Base-by-base conservation (phyloP, 768 basidiomycete genomes). In the Arthromyces matolae region DNA sequence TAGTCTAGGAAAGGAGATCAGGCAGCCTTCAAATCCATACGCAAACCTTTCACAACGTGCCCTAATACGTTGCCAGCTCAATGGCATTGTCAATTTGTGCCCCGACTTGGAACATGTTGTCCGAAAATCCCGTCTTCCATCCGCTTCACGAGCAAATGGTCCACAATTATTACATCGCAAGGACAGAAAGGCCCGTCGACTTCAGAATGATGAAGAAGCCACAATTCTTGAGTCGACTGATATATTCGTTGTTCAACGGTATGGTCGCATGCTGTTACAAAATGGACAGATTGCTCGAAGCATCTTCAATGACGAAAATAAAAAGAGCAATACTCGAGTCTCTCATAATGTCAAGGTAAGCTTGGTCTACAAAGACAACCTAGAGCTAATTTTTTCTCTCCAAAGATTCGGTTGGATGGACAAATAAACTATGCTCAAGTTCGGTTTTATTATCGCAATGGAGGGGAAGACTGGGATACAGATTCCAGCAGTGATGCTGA, bases 11-110 rank as follows among this genome's bases (percentile, higher is more conserved):
- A 34, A 51, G 25, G 60, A 68, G 35, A 59, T 65, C 4, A 23
- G 42, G 8, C 61, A 63, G 31, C 60, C 43, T 8, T 61, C 53
- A 0, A 49, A 65, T 20, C 51, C 57, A 2, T 64, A 48, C 31
- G 50, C 53, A 2, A 67, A 67, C 39, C 53, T 69, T 5, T 27
- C 64, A 14, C 47, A 64, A 34, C 47, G 52, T 25, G 66, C 52
- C n/a, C n/a, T n/a, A n/a, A n/a, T n/a, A n/a, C n/a, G n/a, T n/a
- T n/a, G n/a, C n/a, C n/a, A n/a, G n/a, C n/a, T n/a, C n/a, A 31
- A 31, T 31, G 29, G 8, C 14, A 8, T 31, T 31, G 29, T 31
- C 29, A 31, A 31, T 14, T 14, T 31, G 8, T 31, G 29, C 14
- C 29, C 29, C 14, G 29, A 31, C 8, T 14, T 31, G 8, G 29